Conservation (phyloP, 768 basidiomycete species). For the Hysterangium stoloniferum region DNA sequence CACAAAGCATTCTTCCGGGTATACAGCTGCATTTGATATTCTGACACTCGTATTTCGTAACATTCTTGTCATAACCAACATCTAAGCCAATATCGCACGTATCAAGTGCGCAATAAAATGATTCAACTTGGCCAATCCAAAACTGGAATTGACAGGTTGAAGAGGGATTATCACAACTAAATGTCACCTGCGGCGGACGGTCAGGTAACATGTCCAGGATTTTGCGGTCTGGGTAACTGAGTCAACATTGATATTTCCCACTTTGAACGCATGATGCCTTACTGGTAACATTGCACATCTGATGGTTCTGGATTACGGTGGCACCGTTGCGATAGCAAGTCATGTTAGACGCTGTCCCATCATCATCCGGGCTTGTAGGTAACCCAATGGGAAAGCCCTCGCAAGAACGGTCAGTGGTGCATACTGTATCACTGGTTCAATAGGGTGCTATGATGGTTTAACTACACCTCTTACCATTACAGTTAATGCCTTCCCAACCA, state of each 20-base stretch:
- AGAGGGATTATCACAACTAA: slow-evolving; percentile 67
- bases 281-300: slow-evolving; percentile 99
- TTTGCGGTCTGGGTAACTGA: slow-evolving; percentile 61
- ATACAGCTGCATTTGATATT: slow-evolving; percentile 87
- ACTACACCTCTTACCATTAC: slow-evolving; percentile 64
- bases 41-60: slow-evolving; percentile 72
- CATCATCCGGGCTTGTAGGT: slow-evolving; percentile 28
- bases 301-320: slow-evolving; percentile 92
- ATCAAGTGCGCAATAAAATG: slow-evolving; percentile 88
- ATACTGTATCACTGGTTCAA: slow-evolving; percentile 46
- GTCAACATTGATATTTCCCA: neutral
- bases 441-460: neutral
- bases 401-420: slow-evolving; percentile 76
- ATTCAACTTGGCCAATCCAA: slow-evolving; percentile 92
- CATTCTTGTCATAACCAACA: slow-evolving; percentile 55
- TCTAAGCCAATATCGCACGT: slow-evolving; percentile 47
- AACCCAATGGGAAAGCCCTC: slow-evolving; percentile 63
- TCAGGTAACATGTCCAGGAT: slow-evolving; percentile 90
- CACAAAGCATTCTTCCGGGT: slow-evolving; percentile 91
- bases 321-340: slow-evolving; percentile 91
- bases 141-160: slow-evolving; percentile 90
- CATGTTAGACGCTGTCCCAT: slow-evolving; percentile 54
- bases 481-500: slow-evolving; percentile 95
- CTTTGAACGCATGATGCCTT: slow-evolving; percentile 23
- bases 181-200: slow-evolving; percentile 92